phyloP scores from a whole-genome alignment of 2,329 filamentous ascomycete species.

The Stachybotrys chlorohalonatus region DNA sequence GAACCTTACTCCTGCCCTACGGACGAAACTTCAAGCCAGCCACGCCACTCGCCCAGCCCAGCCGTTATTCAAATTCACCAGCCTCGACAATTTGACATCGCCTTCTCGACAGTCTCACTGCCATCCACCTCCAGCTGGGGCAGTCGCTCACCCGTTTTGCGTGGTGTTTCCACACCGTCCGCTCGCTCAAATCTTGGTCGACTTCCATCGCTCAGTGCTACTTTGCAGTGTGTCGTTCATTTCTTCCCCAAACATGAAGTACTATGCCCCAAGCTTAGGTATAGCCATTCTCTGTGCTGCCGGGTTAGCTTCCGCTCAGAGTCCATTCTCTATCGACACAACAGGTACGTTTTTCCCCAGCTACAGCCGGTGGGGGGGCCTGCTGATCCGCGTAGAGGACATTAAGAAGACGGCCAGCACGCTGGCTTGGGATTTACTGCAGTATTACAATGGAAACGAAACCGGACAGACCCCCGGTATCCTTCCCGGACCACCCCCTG shows the following conservation, averaged over 20 bases:
- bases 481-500: constrained; percentile 35
- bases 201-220: background rate
- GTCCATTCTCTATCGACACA: constrained; percentile 13
- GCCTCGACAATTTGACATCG: too few species aligned
- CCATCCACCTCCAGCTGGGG: too few species aligned
- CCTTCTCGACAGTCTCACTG: too few species aligned
- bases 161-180: background rate
- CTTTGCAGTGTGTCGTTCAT: background rate
- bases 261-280: background rate
- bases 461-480: constrained; percentile 37
- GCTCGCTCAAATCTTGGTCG: background rate
- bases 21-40: too few species aligned
- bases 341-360: constrained; percentile 8
- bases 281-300: constrained; percentile 12
- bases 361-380: background rate
- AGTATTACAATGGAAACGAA: constrained; percentile 36
- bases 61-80: too few species aligned
- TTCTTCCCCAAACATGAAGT: background rate
- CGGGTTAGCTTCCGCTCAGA: constrained; percentile 12
- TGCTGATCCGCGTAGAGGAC: constrained; percentile 17
- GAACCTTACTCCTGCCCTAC: too few species aligned
- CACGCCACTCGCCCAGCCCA: too few species aligned
- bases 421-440: constrained; percentile 34
- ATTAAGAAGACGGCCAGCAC: constrained; percentile 29
- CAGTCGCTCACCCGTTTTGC: background rate